Evolutionary conservation across 345 rosid genomes (phyloP).

Genomic region (Arabis hirsuta): DNA sequence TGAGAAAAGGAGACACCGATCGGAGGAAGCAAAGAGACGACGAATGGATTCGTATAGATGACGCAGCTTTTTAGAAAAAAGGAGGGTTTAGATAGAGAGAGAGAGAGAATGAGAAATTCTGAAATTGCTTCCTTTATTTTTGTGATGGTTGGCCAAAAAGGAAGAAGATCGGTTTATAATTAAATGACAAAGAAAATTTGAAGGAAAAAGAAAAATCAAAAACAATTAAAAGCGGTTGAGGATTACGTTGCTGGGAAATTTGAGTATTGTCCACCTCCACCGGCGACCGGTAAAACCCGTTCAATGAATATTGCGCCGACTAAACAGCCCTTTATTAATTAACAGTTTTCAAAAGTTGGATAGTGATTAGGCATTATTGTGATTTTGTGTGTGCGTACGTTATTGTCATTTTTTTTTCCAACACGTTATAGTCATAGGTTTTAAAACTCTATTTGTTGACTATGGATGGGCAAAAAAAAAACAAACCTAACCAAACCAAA

Average conservation of each 20-base stretch:
- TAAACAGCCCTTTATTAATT: background rate
- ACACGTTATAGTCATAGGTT: too few species aligned
- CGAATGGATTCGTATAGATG: conserved; percentile 27
- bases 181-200: background rate
- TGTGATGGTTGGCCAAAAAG: conserved; percentile 7
- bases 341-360: too few species aligned
- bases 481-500: too few species aligned
- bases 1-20: conserved; percentile 13
- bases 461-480: too few species aligned
- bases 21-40: conserved; percentile 36
- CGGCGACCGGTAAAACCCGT: conserved; percentile 42
- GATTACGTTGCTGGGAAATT: conserved; percentile 11
- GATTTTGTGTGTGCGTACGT: too few species aligned
- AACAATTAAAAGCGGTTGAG: conserved; percentile 29
- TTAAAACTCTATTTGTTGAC: too few species aligned
- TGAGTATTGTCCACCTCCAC: conserved; percentile 12
- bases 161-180: conserved; percentile 16
- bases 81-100: conserved; percentile 11
- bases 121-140: conserved; percentile 8
- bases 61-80: conserved; percentile 24
- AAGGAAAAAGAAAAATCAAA: too few species aligned
- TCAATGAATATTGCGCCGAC: background rate
- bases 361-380: too few species aligned
- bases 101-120: conserved; percentile 23
- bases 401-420: too few species aligned